Evolutionary conservation across 1,139 yeast genomes (phyloP), one percentile per base, ranked within the genome.

Genomic region (Pichia sp.): DNA sequence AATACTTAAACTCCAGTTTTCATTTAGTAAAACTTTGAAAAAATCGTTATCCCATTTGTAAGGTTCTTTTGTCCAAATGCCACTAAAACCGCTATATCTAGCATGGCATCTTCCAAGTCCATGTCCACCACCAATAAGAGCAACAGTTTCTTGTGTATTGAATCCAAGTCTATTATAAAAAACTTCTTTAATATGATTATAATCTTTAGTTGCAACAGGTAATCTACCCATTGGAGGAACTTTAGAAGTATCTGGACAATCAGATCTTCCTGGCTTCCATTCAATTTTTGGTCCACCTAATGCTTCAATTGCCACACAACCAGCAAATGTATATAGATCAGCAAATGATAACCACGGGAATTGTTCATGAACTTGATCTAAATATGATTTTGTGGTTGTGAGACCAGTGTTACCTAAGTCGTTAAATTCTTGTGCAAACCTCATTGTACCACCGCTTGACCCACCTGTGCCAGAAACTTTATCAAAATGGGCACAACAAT

Each of bases 371-470:
- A 80, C 61, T 18, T 78, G 76, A 55, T 78, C 82, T 26, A 80
- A 59, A 37, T 72, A 74, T 21, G 66, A 56, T 38, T 80, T 67
- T 2, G 84, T 83, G 32, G 70, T 55, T 49, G 75, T 78, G 27
- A 79, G 60, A 0, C 86, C 86, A 16, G 73, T 72, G 53, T 79
- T 79, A 20, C 81, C 83, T 19, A 62, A 62, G 47, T 70, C 76
- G 19, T 65, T 67, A 23, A 68, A 59, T 48, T 72, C 77, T 18
- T 74, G 74, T 1, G 64, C 59, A 53, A 68, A 69, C 45, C 67
- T 64, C 84, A 80, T 79, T 14, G 86, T 78, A 13, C 80, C 72
- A 3, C 85, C 86, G 53, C 78, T 77, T 13, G 83, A 76, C 1
- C 86, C 86, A 3, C 86, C 87, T 3, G 78, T 75, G 10, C 72